These are phyloP conservation scores for Scedosporium boydii DNA, from an alignment of 2,329 filamentous ascomycete genomes.

Conservation along the genomic window DNA sequence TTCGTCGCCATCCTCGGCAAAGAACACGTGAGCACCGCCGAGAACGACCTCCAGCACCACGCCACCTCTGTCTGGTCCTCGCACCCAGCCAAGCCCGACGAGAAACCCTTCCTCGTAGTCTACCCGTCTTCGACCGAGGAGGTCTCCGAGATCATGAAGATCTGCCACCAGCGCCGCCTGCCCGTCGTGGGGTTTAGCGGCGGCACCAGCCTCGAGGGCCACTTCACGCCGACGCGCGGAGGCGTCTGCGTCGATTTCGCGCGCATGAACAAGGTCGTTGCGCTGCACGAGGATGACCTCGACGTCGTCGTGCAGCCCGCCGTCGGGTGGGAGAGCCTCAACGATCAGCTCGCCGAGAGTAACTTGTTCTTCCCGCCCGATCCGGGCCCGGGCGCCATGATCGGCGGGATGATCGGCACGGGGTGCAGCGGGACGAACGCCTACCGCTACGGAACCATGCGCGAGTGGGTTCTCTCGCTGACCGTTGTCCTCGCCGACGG, in stretches of 20 bases:
- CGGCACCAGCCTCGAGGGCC: slow-evolving; percentile 81
- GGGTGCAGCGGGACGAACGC: slow-evolving; percentile 73
- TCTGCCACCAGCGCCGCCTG: slow-evolving; percentile 72
- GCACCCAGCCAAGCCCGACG: slow-evolving; percentile 36
- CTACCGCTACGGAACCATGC: slow-evolving; percentile 90
- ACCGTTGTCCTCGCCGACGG: slow-evolving; percentile 88
- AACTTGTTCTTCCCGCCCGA: slow-evolving; percentile 89
- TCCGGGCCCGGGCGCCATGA: slow-evolving; percentile 84
- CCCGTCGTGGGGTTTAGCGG: slow-evolving; percentile 83
- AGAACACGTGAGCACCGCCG: slow-evolving; percentile 53
- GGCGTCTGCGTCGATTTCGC: slow-evolving; percentile 82
- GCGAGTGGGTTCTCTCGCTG: slow-evolving; percentile 80
- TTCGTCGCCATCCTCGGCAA: slow-evolving; percentile 54
- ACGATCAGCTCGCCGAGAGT: slow-evolving; percentile 62
- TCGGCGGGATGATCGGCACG: slow-evolving; percentile 79
- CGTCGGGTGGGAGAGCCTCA: slow-evolving; percentile 78
- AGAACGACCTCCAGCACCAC: slow-evolving; percentile 46
- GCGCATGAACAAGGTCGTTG: slow-evolving; percentile 73
- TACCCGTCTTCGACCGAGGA: slow-evolving; percentile 72
- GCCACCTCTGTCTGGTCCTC: slow-evolving; percentile 55
- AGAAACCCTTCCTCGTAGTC: slow-evolving; percentile 60
- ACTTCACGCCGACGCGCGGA: slow-evolving; percentile 73
- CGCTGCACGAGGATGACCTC: slow-evolving; percentile 66
- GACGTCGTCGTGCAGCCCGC: slow-evolving; percentile 73
- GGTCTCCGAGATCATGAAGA: slow-evolving; percentile 77